phyloP scores from a whole-genome alignment of 129 eudicot species.

The Flaveria robusta region DNA sequence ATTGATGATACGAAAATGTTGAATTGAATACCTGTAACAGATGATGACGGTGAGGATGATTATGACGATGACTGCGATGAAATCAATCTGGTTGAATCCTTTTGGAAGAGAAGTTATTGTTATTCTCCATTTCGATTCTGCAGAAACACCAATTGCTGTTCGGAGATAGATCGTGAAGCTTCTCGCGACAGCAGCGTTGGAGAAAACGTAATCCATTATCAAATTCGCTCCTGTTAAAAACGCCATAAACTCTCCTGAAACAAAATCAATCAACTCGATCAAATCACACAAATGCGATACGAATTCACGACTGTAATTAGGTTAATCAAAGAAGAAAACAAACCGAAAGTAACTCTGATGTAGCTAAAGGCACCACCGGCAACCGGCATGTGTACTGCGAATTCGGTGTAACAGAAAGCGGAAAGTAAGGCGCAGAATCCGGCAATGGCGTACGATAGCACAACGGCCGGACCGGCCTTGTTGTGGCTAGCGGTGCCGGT shows the following conservation, averaged over 20 bases:
- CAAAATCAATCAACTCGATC: slow-evolving; percentile 1
- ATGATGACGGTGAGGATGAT: slow-evolving; percentile 75
- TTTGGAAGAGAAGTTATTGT: slow-evolving; percentile 64
- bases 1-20: not conserved
- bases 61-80: slow-evolving; percentile 72
- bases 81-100: slow-evolving; percentile 80
- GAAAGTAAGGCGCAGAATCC: slow-evolving; percentile 93
- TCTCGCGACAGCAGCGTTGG: slow-evolving; percentile 98
- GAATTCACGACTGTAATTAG: not conserved
- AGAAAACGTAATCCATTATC: slow-evolving; percentile 80
- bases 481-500: slow-evolving; percentile 67
- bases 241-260: slow-evolving; percentile 63
- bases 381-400: slow-evolving; percentile 96
- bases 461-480: slow-evolving; percentile 77
- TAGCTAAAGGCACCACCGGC: slow-evolving; percentile 99
- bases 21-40: slow-evolving; percentile 72
- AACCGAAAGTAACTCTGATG: slow-evolving; percentile 87
- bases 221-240: slow-evolving; percentile 91
- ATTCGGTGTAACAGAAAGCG: slow-evolving; percentile 97
- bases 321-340: not conserved
- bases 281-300: slow-evolving; percentile 26
- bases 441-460: slow-evolving; percentile 95
- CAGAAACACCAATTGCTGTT: slow-evolving; percentile 69
- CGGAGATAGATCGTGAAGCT: slow-evolving; percentile 82
- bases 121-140: slow-evolving; percentile 57